Evolutionary conservation across 176 grass and related monocot genomes (phyloP), one percentile per base, ranked within the genome.

Genomic region (Triticum timopheevii): DNA sequence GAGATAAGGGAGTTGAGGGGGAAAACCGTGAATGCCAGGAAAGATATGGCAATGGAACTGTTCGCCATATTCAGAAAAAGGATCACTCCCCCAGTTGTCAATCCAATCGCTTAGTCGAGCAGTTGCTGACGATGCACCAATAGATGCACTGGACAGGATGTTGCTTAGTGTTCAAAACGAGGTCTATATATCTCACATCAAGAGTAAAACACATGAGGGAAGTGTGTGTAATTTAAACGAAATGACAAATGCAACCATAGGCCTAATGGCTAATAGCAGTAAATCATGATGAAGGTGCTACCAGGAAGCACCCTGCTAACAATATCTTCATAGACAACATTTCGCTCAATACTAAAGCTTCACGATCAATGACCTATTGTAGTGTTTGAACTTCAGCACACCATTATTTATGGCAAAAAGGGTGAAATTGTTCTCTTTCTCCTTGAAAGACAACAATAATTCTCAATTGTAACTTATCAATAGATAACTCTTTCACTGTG

Each of bases 1-100:
- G 97, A 85, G 42, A 44, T 47, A 12, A 47, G 10, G 44, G 42
- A 47, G 80, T 87, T 90, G 65, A 93, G 33, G 74, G 97, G 87
- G 28, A 99, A 96, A 68, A 88, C 90, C 31, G 90, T 22, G 52
- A 96, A 99, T n/a, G 97, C 97, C 12, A 99, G 4, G 66, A 99
- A 99, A 20, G 97, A 96, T 36, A 99, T 77, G 27, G 58, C 80
- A 7, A 99, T 92, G 31, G 94, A 96, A 44, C 92, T 92, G 80
- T 94, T 94, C 11, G 3, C 44, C 44, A 13, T 47, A 13, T 47
- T 4, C 36, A 39, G 36, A 39, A 39, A 44, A 44, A 3, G 42
- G 42, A 11, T 44, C 42, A 12, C 42, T 44, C 97, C 97, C 97
- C 92, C 94, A 98, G 92, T 98, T 96, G 76, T 89, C 70, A 0